Evolutionary conservation across 73 alveolate species (phyloP), one percentile per base, ranked within the genome.

Genomic region (Tetrahymena malaccensis): DNA sequence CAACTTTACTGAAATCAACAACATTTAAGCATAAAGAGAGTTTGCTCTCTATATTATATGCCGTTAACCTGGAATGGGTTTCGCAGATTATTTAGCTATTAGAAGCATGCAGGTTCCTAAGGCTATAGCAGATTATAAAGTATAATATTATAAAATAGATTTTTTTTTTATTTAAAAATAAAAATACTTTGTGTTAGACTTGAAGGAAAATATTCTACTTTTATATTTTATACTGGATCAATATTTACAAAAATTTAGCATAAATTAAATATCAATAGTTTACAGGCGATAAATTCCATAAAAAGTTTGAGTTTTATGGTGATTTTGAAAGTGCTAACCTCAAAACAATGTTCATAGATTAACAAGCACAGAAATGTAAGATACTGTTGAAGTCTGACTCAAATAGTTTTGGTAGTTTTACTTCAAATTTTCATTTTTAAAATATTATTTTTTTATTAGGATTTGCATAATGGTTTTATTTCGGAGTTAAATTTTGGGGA

Each of bases 381-480:
- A 70, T 70, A 27, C 37, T 70, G 5, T 31, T 70, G 31, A 70
- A 70, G 37, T 70, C 89, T 70, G 89, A 70, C 40, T 70, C 89
- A 0, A 70, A 70, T 70, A 70, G 89, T 70, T 70, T 70, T 27
- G 89, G 89, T 70, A 70, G 1, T 3, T 70, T 70, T 27, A 12
- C 83, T 19, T 11, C 13, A 19, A 50, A 5, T 50, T 50, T 50
- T 10, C 83, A 50, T 19, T 19, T 19, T 50, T 19, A 50, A 50
- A 50, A 19, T 6, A 19, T 15, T 0, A 19, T 50, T 5, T 50
- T 44, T 50, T 50, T 19, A 50, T 19, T 22, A 70, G 97, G 97
- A 16, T 95, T 94, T 35, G 94, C 97, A 31, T 95, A 95, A 89
- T 95, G 97, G 97, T 95, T 95, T 85, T 95, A 85, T 58, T 95